Evolutionary conservation across 164 flowering plant genomes (phyloP), one percentile per base, ranked within the genome.

Genomic region (Aristolochia californica): DNA sequence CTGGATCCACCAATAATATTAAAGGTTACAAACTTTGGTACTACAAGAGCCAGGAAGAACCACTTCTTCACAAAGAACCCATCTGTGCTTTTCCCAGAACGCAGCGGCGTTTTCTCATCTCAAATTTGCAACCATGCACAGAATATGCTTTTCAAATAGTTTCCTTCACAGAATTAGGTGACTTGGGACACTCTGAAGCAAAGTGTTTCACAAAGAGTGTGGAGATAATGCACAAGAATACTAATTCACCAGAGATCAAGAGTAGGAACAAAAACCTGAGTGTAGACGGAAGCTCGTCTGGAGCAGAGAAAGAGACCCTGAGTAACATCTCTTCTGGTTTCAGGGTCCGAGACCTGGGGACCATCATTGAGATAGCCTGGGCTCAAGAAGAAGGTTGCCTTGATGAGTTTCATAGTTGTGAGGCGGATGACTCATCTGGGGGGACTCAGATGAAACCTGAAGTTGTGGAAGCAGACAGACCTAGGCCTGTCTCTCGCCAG

Each of bases 1-100:
- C 68, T 34, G 25, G 72, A 16, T 66, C 76, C 21, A 59, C 74
- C 23, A 72, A 78, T 30, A 70, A 63, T 55, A 73, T 88, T 24
- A 77, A 74, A 58, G 97, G 99, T 21, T 94, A 83, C 78, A 94
- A 90, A 71, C 91, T 94, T 48, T 88, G 97, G 96, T 94, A 84
- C 62, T 79, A 73, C 61, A 84, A 77, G 69, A 83, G 83, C 53
- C 69, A 74, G 62, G 89, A 78, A 65, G 89, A 78, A 21, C 84
- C 74, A 59, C 50, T 64, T 4, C 74, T 78, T 56, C 23, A 75
- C 17, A 72, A 81, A 67, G 93, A 85, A 61, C 96, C 95, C 25
- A 59, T 68, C 23, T 70, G 76, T 64, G 68, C 74, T 61, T 77
- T 90, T 61, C 82, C 91, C 14, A 84, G 76, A 70, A 50, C 75